These are phyloP conservation scores for Polysphondylium violaceum DNA, from an alignment of 78 protist species.

Conservation along the genomic window DNA sequence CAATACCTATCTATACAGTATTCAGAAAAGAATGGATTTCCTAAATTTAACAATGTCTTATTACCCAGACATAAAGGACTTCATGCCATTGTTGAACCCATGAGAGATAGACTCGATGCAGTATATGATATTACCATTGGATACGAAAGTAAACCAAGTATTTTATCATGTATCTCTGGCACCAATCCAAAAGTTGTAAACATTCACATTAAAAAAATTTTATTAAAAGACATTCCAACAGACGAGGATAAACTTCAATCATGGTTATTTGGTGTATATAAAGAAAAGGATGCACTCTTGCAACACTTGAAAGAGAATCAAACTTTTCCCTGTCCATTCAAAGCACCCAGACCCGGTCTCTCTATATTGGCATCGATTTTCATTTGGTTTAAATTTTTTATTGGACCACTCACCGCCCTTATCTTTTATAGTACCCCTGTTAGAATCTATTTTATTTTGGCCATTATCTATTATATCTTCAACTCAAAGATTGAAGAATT, in stretches of 20 bases:
- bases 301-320: constrained; percentile 17
- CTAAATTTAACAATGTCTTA: constrained; percentile 66
- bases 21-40: constrained; percentile 53
- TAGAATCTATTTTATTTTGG: background rate
- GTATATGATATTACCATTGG: constrained; percentile 59
- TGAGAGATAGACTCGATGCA: constrained; percentile 25
- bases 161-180: constrained; percentile 22
- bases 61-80: constrained; percentile 72
- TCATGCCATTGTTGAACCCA: constrained; percentile 34
- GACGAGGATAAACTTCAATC: constrained; percentile 44
- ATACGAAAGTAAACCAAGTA: constrained; percentile 67
- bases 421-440: background rate
- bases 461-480: constrained; percentile 1
- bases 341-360: background rate
- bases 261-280: constrained; percentile 43
- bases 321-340: constrained; percentile 1
- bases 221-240: constrained; percentile 23
- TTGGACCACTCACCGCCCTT: background rate
- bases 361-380: background rate
- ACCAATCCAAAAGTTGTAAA: constrained; percentile 48
- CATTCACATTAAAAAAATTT: constrained; percentile 27
- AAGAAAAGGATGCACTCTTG: constrained; percentile 42
- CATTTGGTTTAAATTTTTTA: constrained; percentile 4
- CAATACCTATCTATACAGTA: background rate
- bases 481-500: constrained; percentile 1